phyloP scores from a whole-genome alignment of 2,329 filamentous ascomycete species.

The Esteya vermicola region DNA sequence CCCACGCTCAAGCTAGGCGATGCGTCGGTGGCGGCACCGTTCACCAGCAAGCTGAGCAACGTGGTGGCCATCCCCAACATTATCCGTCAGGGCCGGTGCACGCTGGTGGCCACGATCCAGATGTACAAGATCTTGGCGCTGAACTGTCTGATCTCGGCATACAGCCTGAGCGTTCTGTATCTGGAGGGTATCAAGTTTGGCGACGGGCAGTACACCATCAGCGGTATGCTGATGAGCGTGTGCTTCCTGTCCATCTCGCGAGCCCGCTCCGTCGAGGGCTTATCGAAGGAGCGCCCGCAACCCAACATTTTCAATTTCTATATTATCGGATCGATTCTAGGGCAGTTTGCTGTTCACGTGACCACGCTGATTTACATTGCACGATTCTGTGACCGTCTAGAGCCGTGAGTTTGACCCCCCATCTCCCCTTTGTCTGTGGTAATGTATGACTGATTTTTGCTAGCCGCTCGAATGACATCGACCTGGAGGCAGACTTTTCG shows the following conservation, averaged over 20 bases:
- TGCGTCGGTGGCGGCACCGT: constrained; percentile 90
- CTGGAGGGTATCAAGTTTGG: constrained; percentile 98
- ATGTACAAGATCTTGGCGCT: constrained; percentile 99
- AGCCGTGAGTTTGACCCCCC: constrained; percentile 61
- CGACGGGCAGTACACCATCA: constrained; percentile 95
- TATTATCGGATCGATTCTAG: constrained; percentile 94
- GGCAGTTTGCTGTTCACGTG: constrained; percentile 94
- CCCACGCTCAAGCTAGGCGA: constrained; percentile 95
- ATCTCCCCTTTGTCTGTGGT: too few species aligned
- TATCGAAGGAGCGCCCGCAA: constrained; percentile 94
- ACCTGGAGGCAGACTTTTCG: constrained; percentile 87
- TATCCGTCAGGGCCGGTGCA: constrained; percentile 93
- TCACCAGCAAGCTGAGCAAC: constrained; percentile 94
- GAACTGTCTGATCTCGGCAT: constrained; percentile 95
- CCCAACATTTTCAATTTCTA: constrained; percentile 99
- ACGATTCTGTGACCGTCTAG: constrained; percentile 69
- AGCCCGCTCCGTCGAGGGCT: constrained; percentile 83
- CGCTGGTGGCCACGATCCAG: constrained; percentile 93
- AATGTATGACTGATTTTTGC: not conserved
- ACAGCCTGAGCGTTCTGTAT: constrained; percentile 91
- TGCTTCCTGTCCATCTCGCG: constrained; percentile 98
- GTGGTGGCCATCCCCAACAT: constrained; percentile 97
- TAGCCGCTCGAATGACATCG: constrained; percentile 45
- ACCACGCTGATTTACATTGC: constrained; percentile 89
- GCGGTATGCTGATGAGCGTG: constrained; percentile 98